These are phyloP conservation scores for Scedosporium minutisporum DNA, from an alignment of 2,329 filamentous ascomycete species.

Conservation along the genomic window DNA sequence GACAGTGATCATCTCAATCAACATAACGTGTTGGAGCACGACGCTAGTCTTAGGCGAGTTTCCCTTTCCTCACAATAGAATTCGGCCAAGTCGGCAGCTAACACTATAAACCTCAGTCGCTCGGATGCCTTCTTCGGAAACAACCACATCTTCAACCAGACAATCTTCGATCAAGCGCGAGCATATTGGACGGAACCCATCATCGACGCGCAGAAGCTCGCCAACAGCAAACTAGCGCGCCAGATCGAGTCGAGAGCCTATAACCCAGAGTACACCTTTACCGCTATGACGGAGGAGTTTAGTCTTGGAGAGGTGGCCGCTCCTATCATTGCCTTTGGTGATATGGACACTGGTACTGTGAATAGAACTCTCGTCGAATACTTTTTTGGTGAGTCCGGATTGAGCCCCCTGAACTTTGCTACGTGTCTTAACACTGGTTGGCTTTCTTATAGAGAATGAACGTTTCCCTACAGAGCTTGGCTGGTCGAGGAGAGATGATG, in stretches of 20 bases:
- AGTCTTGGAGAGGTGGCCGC: conserved; percentile 40
- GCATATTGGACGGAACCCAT: conserved; percentile 34
- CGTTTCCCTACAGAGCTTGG: conserved; percentile 8
- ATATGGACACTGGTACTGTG: conserved; percentile 28
- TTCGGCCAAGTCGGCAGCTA: neutral
- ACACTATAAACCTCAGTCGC: conserved; percentile 22
- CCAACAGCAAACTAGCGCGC: conserved; percentile 34
- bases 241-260: conserved; percentile 31
- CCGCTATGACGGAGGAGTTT: conserved; percentile 29
- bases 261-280: conserved; percentile 41
- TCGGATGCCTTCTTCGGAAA: conserved; percentile 39
- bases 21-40: conserved; percentile 40
- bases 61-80: too few species aligned
- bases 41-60: conserved; percentile 32
- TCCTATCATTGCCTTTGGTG: conserved; percentile 39
- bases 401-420: neutral
- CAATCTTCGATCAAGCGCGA: conserved; percentile 34
- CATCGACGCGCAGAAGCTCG: conserved; percentile 30
- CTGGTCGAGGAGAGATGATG: conserved; percentile 3
- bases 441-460: conserved; percentile 3
- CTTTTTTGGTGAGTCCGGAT: conserved; percentile 30
- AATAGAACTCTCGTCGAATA: conserved; percentile 29
- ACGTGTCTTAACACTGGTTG: neutral
- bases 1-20: conserved; percentile 30
- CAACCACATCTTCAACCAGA: conserved; percentile 41